A percentile compares a stretch with the other conserved stretches of the same genome.
These are phyloP conservation scores for Syzygium syzygioides DNA, from an alignment of 441 rosid genomes.

Conservation along the genomic window DNA sequence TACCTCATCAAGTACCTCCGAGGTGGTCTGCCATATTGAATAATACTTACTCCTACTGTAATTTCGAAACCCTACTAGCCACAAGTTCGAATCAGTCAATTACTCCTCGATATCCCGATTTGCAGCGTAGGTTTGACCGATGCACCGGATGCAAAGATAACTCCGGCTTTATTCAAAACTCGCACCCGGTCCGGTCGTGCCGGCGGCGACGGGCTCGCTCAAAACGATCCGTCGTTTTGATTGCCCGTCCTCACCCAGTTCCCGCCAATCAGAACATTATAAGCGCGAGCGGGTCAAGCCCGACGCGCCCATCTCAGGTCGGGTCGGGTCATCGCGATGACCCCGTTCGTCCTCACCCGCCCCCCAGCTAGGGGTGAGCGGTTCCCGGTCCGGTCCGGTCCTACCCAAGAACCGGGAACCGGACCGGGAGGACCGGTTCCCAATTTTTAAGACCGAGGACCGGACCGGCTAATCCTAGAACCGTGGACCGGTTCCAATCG, in stretches of 20 bases:
- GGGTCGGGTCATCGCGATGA: background rate
- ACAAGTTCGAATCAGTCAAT: background rate
- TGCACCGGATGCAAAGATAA: background rate
- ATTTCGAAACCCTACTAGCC: background rate
- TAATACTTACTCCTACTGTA: accelerated
- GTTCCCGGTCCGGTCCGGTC: too few relatives aligned
- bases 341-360: background rate
- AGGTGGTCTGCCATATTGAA: background rate
- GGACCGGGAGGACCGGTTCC: too few relatives aligned
- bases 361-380: too few relatives aligned
- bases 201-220: accelerated
- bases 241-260: too few relatives aligned
- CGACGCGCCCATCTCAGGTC: background rate
- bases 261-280: background rate
- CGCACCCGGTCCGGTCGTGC: background rate
- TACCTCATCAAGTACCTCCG: background rate
- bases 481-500: too few relatives aligned
- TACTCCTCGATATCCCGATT: background rate
- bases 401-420: too few relatives aligned
- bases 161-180: background rate
- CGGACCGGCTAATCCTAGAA: too few relatives aligned
- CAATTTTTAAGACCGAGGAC: too few relatives aligned
- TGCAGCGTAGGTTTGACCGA: accelerated
- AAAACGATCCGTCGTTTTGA: background rate
- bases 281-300: background rate